Base-by-base conservation (phyloP, 2,329 filamentous ascomycete species). In the Neurospora sp. region DNA sequence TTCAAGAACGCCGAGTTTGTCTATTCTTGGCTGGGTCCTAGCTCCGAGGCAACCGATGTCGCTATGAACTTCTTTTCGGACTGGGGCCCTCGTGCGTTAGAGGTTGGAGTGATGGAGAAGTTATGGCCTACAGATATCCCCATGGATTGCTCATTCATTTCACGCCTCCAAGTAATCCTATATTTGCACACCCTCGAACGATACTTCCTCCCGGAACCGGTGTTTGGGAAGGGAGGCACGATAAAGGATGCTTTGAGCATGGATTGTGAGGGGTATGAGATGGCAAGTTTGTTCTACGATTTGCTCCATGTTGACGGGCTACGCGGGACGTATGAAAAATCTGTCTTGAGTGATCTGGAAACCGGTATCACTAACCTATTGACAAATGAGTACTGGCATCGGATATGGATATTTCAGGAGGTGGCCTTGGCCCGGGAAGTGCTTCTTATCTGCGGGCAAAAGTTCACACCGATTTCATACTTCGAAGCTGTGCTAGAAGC, bases 181-280 rank as follows among this genome's bases (percentile, higher is more conserved):
- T 5, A 19, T 19, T n/a, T 43, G 4, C 0, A 9, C 3, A 2
- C 0, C 0, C n/a, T 43, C n/a, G 2, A 9, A 19, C n/a, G 9
- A 1, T 46, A 19, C 10, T 46, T 46, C 3, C n/a, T 6, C n/a
- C n/a, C 42, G 42, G n/a, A 46, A 6, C 42, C 42, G 9, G n/a
- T 19, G 0, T 46, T 46, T 19, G 42, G 1, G 9, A 46, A 19
- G 42, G n/a, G 9, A 43, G 4, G 42, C 9, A 43, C 42, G n/a
- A 5, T 10, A 0, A 4, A 11, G n/a, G n/a, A 43, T 19, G 9
- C 17, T 43, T 43, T 2, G n/a, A 43, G n/a, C 2, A 11, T 5
- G 42, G 4, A 5, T 46, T 2, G 0, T 19, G 9, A 46, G n/a
- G 1, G 0, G 42, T 46, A 46, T 46, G 19, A 15, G 0, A 15